Conservation (phyloP, 2,329 filamentous ascomycete species). For the Fusarium sp. region DNA sequence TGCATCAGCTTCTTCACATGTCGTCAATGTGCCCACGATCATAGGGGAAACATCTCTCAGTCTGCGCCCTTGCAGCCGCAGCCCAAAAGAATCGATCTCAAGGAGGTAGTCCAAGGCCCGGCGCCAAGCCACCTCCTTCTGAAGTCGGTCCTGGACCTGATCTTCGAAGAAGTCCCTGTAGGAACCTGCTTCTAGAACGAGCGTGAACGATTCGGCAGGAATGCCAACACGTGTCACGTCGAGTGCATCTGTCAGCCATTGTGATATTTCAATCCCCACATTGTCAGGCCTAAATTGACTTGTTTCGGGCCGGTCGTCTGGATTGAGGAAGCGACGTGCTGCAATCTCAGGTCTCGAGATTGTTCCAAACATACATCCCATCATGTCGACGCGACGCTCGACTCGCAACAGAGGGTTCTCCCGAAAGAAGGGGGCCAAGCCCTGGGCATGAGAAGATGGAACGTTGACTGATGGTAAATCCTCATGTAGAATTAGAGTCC, state of each 20-base stretch:
- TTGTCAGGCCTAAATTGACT: too few relatives aligned
- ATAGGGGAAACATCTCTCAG: too few relatives aligned
- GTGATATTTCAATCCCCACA: background rate
- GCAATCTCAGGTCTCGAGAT: fast-evolving
- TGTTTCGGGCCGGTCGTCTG: too few relatives aligned
- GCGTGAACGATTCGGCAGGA: background rate
- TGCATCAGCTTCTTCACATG: fast-evolving
- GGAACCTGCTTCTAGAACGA: constrained; percentile 3
- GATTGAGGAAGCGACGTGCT: background rate
- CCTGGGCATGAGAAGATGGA: background rate
- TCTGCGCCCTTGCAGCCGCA: too few relatives aligned
- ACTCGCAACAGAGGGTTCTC: constrained; percentile 23
- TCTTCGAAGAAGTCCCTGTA: background rate
- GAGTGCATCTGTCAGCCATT: constrained; percentile 14
- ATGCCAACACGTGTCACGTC: background rate
- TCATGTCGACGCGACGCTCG: constrained; percentile 11
- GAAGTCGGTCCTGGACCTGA: too few relatives aligned
- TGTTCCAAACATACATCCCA: background rate
- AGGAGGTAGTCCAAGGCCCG: background rate
- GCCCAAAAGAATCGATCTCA: too few relatives aligned
- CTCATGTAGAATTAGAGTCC: constrained; percentile 5
- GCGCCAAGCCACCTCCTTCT: background rate
- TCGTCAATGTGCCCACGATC: too few relatives aligned
- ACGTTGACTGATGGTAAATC: background rate
- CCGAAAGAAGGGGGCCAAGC: constrained; percentile 2